phyloP scores from a whole-genome alignment of 345 rosid species.

The Salix purpurea region DNA sequence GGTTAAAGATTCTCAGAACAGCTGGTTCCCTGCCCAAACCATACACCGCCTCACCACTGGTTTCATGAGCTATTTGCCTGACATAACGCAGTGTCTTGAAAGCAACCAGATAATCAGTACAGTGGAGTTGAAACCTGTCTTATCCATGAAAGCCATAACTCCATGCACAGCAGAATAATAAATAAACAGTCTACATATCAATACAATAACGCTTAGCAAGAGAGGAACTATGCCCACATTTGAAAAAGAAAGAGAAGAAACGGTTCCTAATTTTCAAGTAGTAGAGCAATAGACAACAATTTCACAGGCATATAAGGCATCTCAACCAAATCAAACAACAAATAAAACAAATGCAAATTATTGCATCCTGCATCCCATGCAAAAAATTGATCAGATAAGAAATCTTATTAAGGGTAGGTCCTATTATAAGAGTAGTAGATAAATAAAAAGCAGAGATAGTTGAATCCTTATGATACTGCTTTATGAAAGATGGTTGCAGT shows the following conservation, averaged over 20 bases:
- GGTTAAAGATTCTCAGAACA: constrained; percentile 90
- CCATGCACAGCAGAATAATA: not conserved
- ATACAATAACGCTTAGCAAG: not conserved
- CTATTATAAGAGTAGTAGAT: not conserved
- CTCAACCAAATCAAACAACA: not conserved
- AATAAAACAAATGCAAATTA: not conserved
- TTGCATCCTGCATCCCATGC: not conserved
- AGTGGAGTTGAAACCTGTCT: not conserved
- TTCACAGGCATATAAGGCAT: not conserved
- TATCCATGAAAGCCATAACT: not conserved
- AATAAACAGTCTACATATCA: not conserved
- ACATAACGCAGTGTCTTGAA: constrained; percentile 72
- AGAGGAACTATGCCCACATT: not conserved
- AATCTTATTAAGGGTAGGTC: not conserved
- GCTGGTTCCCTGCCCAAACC: constrained; percentile 95
- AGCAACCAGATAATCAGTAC: constrained; percentile 21
- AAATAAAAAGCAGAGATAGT: not conserved
- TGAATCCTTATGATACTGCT: not conserved
- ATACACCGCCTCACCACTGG: constrained; percentile 93
- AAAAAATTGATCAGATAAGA: not conserved
- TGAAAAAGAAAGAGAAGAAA: no score
- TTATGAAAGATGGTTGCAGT: not conserved
- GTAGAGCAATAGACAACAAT: not conserved
- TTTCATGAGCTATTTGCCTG: constrained; percentile 91
- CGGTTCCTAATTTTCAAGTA: not conserved